phyloP scores from a whole-genome alignment of 2,329 filamentous ascomycete genomes.

The Diplodia mutila region DNA sequence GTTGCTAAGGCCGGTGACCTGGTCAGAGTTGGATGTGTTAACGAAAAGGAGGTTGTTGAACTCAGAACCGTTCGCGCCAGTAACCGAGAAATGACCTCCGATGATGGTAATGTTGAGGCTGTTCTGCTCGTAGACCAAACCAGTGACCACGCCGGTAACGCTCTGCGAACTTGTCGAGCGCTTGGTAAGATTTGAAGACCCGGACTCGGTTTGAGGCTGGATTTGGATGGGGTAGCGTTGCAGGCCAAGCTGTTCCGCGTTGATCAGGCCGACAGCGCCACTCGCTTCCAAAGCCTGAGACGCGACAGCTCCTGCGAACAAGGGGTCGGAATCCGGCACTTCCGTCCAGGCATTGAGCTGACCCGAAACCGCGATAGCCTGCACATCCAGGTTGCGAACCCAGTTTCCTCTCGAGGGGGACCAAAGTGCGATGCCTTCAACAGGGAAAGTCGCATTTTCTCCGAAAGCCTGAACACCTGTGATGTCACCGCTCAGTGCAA shows the following conservation, averaged over 20 bases:
- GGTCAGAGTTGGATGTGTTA: constrained; percentile 70
- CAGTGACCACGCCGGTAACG: constrained; percentile 72
- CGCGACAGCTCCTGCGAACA: constrained; percentile 83
- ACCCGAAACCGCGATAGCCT: constrained; percentile 70
- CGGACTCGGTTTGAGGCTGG: constrained; percentile 34
- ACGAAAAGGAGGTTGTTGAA: constrained; percentile 83
- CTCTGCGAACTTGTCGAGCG: constrained; percentile 48
- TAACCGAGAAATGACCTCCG: constrained; percentile 81
- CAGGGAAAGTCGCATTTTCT: constrained; percentile 62
- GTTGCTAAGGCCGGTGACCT: constrained; percentile 69
- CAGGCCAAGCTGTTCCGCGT: constrained; percentile 37
- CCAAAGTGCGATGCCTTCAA: constrained; percentile 86
- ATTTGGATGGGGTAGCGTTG: constrained; percentile 60
- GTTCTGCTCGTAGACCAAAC: constrained; percentile 73
- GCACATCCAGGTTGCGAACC: constrained; percentile 74
- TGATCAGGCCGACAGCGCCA: constrained; percentile 69
- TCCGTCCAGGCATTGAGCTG: constrained; percentile 72
- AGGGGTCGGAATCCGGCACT: constrained; percentile 63
- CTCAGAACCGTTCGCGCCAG: constrained; percentile 67
- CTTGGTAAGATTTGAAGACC: constrained; percentile 43
- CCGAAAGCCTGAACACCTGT: constrained; percentile 70
- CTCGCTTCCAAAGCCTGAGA: constrained; percentile 74
- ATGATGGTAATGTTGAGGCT: constrained; percentile 81
- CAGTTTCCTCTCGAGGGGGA: constrained; percentile 83
- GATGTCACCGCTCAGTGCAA: constrained; percentile 83